Conservation (phyloP, 768 basidiomycete genomes). For the Gymnopilus dilepis region DNA sequence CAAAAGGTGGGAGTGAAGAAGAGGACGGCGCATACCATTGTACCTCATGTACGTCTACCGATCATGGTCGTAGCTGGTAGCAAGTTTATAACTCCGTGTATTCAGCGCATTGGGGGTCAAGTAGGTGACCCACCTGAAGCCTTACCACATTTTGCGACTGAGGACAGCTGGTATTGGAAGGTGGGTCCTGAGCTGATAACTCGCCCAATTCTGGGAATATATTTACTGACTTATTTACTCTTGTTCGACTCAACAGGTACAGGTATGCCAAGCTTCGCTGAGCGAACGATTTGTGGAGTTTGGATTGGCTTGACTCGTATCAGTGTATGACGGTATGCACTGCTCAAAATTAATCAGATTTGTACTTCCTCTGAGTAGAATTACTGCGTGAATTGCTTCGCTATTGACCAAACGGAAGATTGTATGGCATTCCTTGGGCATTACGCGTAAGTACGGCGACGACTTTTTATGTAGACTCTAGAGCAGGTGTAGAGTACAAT, state of each 20-base stretch:
- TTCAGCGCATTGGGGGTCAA: slow-evolving; percentile 39
- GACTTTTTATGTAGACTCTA: too few relatives aligned
- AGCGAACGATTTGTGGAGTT: neutral
- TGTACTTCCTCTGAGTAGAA: too few relatives aligned
- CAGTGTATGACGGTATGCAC: too few relatives aligned
- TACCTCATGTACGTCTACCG: slow-evolving; percentile 45
- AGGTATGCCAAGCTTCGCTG: neutral
- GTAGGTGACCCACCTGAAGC: slow-evolving; percentile 29
- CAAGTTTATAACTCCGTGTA: neutral
- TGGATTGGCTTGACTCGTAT: too few relatives aligned
- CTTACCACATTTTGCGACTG: slow-evolving; percentile 36
- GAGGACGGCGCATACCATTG: slow-evolving; percentile 35
- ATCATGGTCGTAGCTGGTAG: neutral
- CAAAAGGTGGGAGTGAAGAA: slow-evolving; percentile 29
- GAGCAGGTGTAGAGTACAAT: too few relatives aligned
- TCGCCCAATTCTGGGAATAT: neutral
- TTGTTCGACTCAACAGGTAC: neutral
- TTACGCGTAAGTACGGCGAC: too few relatives aligned
- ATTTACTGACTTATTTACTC: too few relatives aligned
- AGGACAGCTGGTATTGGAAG: slow-evolving; percentile 26
- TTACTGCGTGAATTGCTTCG: too few relatives aligned
- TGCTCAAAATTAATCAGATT: too few relatives aligned
- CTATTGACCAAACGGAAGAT: too few relatives aligned
- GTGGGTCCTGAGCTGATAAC: slow-evolving; percentile 14
- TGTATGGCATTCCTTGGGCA: too few relatives aligned